Evolutionary conservation across 495 filamentous ascomycete genomes (phyloP).

Genomic region (Podospora australis): DNA sequence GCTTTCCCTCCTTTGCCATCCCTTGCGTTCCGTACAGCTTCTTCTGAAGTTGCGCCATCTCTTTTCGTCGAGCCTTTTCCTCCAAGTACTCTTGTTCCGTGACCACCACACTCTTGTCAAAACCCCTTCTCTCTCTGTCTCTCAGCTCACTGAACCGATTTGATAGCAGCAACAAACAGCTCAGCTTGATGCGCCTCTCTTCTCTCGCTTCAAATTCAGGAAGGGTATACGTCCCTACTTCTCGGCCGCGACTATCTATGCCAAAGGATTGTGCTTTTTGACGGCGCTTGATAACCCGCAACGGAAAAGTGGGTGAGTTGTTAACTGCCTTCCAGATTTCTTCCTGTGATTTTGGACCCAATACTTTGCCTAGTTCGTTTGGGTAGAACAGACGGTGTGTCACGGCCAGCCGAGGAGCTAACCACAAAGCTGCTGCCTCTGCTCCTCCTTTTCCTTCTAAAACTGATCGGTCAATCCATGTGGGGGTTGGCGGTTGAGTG

Average conservation of each 20-base stretch:
- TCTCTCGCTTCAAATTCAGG: conserved; percentile 31
- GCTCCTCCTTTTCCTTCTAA: too few relatives aligned
- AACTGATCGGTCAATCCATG: too few relatives aligned
- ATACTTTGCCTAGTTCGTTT: too few relatives aligned
- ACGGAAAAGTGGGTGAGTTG: conserved; percentile 17
- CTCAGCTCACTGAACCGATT: conserved; percentile 23
- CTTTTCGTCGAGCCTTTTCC: conserved; percentile 36
- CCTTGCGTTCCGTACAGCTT: conserved; percentile 36
- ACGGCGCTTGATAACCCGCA: neutral
- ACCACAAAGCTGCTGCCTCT: too few relatives aligned
- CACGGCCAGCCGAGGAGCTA: too few relatives aligned
- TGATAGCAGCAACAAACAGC: conserved; percentile 23
- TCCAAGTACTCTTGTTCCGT: conserved; percentile 37
- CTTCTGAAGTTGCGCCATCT: conserved; percentile 37
- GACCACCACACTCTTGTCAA: conserved; percentile 19
- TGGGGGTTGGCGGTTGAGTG: too few relatives aligned
- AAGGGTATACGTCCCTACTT: conserved; percentile 33
- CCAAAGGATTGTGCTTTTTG: neutral
- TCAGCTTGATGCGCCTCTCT: conserved; percentile 23
- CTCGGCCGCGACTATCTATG: conserved; percentile 19
- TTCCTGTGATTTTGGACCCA: conserved; percentile 37
- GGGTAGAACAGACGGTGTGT: too few relatives aligned
- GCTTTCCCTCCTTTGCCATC: conserved; percentile 34
- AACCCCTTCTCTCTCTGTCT: conserved; percentile 16
- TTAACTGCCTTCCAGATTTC: conserved; percentile 45